Percentiles rank a stretch among this genome's conserved stretches.
Evolutionary conservation across 768 basidiomycete genomes (phyloP).

Genomic region (Stropharia rugosoannulata): DNA sequence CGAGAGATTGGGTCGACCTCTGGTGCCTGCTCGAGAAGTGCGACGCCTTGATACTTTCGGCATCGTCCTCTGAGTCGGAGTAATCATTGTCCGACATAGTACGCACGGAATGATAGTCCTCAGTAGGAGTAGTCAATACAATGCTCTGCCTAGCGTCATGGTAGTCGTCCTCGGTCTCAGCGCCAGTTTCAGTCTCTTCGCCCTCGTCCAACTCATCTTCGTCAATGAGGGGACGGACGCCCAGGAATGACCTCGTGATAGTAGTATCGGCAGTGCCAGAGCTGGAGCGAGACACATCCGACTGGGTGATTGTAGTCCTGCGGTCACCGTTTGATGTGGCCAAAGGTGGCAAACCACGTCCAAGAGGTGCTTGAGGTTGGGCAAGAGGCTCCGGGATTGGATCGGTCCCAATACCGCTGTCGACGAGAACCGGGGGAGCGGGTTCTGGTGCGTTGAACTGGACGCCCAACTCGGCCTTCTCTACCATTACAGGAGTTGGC

Average conservation of each 20-base stretch:
- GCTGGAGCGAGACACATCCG: slow-evolving; percentile 32
- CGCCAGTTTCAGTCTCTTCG: slow-evolving; percentile 67
- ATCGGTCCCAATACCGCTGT: slow-evolving; percentile 27
- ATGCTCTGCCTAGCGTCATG: slow-evolving; percentile 75
- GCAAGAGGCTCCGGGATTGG: slow-evolving; percentile 22
- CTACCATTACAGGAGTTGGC: slow-evolving; percentile 25
- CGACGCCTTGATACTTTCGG: slow-evolving; percentile 78
- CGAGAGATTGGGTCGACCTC: slow-evolving; percentile 25
- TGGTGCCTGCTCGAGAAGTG: slow-evolving; percentile 29
- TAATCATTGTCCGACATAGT: slow-evolving; percentile 71
- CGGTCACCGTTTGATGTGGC: slow-evolving; percentile 23
- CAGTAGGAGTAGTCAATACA: slow-evolving; percentile 64
- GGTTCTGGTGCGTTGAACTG: slow-evolving; percentile 41
- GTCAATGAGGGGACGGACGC: slow-evolving; percentile 16
- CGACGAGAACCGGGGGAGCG: slow-evolving; percentile 1
- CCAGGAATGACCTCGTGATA: slow-evolving; percentile 38
- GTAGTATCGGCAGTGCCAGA: slow-evolving; percentile 36
- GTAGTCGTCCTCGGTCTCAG: slow-evolving; percentile 76
- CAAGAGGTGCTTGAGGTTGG: slow-evolving; percentile 8
- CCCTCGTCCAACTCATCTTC: slow-evolving; percentile 38
- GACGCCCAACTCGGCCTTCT: slow-evolving; percentile 45
- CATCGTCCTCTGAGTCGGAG: slow-evolving; percentile 52
- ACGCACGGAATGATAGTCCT: slow-evolving; percentile 77
- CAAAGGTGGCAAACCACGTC: slow-evolving; percentile 20
- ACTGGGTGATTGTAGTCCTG: slow-evolving; percentile 48